Percentiles rank a stretch among this genome's conserved stretches.
These are phyloP conservation scores for Claviceps purpurea DNA, from an alignment of 2,329 filamentous ascomycete species.

Conservation along the genomic window DNA sequence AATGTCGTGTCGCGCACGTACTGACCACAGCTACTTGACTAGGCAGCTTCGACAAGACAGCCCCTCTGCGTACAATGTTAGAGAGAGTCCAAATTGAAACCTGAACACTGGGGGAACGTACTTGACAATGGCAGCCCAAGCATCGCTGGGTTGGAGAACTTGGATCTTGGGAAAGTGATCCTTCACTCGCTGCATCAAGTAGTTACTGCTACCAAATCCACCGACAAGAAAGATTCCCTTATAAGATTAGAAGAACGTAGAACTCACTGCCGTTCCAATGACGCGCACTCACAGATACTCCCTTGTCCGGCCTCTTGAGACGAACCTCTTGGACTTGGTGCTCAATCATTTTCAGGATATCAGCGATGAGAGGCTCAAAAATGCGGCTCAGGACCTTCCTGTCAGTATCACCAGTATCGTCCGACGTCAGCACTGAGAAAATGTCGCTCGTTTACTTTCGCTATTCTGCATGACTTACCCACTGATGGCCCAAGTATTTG, in stretches of 20 bases:
- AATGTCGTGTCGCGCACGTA: conserved; percentile 1
- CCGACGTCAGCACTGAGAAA: not conserved
- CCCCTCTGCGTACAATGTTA: not conserved
- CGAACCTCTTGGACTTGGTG: conserved; percentile 8
- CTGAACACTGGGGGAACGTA: not conserved
- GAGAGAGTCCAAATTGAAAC: not conserved
- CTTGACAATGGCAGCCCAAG: conserved; percentile 6
- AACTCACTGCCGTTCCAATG: accelerated
- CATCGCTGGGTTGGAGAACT: conserved; percentile 2
- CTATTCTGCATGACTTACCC: conserved; percentile 4
- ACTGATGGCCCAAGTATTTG: conserved; percentile 10
- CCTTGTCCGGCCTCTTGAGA: not conserved
- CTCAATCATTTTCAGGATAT: conserved; percentile 9
- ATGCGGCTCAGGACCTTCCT: not conserved
- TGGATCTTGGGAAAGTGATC: conserved; percentile 1
- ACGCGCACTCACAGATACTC: not conserved
- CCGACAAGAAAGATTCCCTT: conserved; percentile 5
- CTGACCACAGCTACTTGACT: not conserved
- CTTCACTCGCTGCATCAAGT: not conserved
- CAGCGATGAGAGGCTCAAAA: conserved; percentile 11
- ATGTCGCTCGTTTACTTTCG: not conserved
- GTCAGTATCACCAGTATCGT: not conserved
- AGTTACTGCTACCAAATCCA: conserved; percentile 3
- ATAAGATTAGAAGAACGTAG: not conserved
- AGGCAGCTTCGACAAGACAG: not conserved